Conservation (phyloP, 192 early-diverging fungal genomes). For the Podila minutissima region DNA sequence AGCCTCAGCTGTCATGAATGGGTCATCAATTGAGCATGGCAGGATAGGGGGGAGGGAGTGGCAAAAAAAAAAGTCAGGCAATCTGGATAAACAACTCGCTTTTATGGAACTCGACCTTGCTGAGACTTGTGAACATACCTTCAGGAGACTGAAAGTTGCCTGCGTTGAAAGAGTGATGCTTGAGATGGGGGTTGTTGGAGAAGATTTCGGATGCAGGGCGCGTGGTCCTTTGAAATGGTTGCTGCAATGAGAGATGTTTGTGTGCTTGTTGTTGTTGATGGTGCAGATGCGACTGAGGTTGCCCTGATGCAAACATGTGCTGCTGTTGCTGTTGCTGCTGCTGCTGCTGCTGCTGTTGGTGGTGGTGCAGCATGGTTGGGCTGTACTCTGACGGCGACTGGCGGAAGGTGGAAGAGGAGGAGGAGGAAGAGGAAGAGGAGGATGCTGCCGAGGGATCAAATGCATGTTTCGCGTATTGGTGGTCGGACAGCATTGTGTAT, state of each 20-base stretch:
- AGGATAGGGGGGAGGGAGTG: neutral
- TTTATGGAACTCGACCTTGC: neutral
- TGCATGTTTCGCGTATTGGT: constrained; percentile 31
- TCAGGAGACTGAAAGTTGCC: constrained; percentile 46
- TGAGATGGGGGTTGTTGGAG: constrained; percentile 21
- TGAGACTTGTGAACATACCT: constrained; percentile 17
- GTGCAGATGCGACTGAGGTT: neutral
- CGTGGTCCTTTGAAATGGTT: constrained; percentile 20
- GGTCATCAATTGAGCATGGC: neutral
- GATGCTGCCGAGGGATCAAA: constrained; percentile 34
- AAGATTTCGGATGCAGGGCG: constrained; percentile 48
- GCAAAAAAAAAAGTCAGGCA: neutral
- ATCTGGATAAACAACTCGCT: neutral
- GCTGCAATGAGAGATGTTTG: neutral
- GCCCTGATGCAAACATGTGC: constrained; percentile 7
- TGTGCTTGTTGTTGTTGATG: neutral
- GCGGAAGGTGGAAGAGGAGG: constrained; percentile 17
- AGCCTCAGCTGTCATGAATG: constrained; percentile 57
- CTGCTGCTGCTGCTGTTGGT: constrained; percentile 32
- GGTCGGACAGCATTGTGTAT: constrained; percentile 49
- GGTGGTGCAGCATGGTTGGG: constrained; percentile 44
- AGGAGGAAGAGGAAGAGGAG: neutral
- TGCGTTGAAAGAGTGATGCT: constrained; percentile 30
- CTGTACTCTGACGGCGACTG: constrained; percentile 31
- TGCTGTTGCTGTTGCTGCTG: constrained; percentile 25